Evolutionary conservation across 805 yeast species (phyloP).

Genomic region (Candida palmyrensis): DNA sequence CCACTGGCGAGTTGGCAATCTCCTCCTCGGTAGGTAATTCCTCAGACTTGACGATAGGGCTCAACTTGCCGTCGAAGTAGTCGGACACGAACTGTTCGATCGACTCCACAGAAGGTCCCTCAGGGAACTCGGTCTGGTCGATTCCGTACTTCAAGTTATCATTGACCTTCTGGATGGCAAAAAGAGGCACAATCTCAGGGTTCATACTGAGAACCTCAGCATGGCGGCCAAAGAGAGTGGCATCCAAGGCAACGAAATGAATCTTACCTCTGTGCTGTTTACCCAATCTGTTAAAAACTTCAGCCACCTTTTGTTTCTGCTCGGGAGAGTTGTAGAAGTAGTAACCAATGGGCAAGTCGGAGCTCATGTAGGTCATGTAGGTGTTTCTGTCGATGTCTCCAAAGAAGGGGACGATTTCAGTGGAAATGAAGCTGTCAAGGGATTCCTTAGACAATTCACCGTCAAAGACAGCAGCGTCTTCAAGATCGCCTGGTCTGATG

Average conservation of each 20-base stretch:
- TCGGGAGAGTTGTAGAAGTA: slow-evolving; percentile 72
- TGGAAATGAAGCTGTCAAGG: slow-evolving; percentile 45
- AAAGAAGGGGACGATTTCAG: slow-evolving; percentile 73
- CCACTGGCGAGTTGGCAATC: slow-evolving; percentile 49
- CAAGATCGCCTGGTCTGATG: slow-evolving; percentile 41
- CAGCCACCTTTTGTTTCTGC: slow-evolving; percentile 54
- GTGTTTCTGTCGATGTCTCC: slow-evolving; percentile 84
- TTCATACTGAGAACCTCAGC: slow-evolving; percentile 81
- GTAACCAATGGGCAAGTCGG: slow-evolving; percentile 79
- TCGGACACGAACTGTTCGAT: slow-evolving; percentile 60
- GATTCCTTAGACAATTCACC: too few species aligned
- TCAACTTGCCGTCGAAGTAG: slow-evolving; percentile 58
- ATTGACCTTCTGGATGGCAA: slow-evolving; percentile 74
- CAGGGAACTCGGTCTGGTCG: slow-evolving; percentile 50
- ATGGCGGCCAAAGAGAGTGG: slow-evolving; percentile 73
- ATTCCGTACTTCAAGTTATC: slow-evolving; percentile 74
- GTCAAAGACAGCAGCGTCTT: slow-evolving; percentile 26
- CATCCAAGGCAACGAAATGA: slow-evolving; percentile 87
- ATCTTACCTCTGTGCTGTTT: slow-evolving; percentile 72
- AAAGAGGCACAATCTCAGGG: slow-evolving; percentile 77
- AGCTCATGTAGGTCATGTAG: slow-evolving; percentile 66
- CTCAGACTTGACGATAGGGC: slow-evolving; percentile 78
- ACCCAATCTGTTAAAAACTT: slow-evolving; percentile 57
- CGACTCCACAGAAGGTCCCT: slow-evolving; percentile 41
- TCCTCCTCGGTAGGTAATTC: slow-evolving; percentile 81